Conservation (phyloP, 441 rosid genomes). For the Flueggea neowawraea region DNA sequence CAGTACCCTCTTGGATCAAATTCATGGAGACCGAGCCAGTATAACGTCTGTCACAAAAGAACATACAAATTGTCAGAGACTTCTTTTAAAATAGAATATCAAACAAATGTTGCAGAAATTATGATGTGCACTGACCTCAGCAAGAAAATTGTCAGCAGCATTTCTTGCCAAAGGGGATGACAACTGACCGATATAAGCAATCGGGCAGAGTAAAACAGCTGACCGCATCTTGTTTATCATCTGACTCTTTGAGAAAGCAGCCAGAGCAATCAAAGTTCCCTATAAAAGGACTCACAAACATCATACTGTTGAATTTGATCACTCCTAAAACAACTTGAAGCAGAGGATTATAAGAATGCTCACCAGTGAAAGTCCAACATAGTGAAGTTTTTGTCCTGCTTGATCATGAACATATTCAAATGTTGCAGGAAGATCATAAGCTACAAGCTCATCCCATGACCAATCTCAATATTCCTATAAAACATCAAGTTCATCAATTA, state of each 20-base stretch:
- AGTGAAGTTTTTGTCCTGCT: conserved; percentile 70
- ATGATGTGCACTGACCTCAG: conserved; percentile 28
- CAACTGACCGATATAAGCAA: conserved; percentile 76
- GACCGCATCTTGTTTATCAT: conserved; percentile 51
- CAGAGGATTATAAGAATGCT: not conserved
- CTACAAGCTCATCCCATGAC: conserved; percentile 87
- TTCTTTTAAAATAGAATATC: too few relatives aligned
- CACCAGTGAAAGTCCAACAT: conserved; percentile 79
- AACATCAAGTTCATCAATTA: not conserved
- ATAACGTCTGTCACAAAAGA: not conserved
- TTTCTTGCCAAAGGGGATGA: conserved; percentile 48
- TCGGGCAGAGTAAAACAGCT: conserved; percentile 70
- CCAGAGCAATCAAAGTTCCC: conserved; percentile 80
- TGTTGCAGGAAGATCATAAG: conserved; percentile 64
- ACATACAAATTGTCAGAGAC: too few relatives aligned
- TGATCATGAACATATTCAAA: conserved; percentile 45
- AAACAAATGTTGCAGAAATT: too few relatives aligned
- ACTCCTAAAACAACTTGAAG: not conserved
- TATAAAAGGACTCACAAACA: conserved; percentile 11
- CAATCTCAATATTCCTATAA: conserved; percentile 74
- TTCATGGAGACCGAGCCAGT: conserved; percentile 48
- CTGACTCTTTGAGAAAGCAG: conserved; percentile 63
- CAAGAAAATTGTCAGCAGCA: conserved; percentile 58
- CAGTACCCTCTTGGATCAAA: conserved; percentile 66
- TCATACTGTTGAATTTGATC: too few relatives aligned